A percentile compares a stretch with the other conserved stretches of the same genome.
These are phyloP conservation scores for Pistacia vera DNA, from an alignment of 345 rosid genomes.

Conservation along the genomic window DNA sequence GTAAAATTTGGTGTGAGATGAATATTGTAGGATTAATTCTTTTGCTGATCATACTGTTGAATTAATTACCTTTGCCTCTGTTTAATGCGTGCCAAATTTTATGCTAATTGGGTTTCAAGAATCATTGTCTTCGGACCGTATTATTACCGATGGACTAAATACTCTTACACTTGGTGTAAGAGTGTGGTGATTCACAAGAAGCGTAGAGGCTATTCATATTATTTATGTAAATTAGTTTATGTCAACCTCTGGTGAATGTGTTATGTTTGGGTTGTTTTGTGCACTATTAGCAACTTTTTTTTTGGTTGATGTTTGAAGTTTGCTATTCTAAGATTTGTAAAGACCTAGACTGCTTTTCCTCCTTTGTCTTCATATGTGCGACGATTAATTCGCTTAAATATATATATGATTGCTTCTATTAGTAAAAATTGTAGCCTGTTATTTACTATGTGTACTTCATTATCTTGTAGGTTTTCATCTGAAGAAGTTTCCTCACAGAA, in stretches of 20 bases:
- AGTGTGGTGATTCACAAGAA: neutral
- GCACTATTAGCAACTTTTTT: neutral
- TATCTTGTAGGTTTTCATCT: constrained; percentile 64
- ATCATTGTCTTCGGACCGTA: neutral
- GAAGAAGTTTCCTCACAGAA: constrained; percentile 96
- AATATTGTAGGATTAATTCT: neutral
- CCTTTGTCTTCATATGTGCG: neutral
- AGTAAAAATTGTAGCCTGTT: neutral
- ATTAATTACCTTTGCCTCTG: neutral
- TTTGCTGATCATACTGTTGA: neutral
- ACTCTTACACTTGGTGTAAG: neutral
- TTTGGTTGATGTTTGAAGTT: neutral
- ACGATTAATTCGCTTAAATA: neutral
- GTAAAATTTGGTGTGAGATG: neutral
- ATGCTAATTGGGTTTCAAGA: neutral
- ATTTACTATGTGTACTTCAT: neutral
- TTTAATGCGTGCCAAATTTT: neutral
- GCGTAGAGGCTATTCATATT: neutral
- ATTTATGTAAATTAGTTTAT: neutral
- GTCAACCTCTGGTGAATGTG: neutral
- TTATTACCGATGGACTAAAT: neutral
- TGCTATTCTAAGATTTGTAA: neutral
- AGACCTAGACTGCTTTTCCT: neutral
- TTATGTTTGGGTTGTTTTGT: neutral
- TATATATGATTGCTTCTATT: neutral